Base-by-base conservation (phyloP, 2,329 filamentous ascomycete genomes). In the Neonectria sp. region DNA sequence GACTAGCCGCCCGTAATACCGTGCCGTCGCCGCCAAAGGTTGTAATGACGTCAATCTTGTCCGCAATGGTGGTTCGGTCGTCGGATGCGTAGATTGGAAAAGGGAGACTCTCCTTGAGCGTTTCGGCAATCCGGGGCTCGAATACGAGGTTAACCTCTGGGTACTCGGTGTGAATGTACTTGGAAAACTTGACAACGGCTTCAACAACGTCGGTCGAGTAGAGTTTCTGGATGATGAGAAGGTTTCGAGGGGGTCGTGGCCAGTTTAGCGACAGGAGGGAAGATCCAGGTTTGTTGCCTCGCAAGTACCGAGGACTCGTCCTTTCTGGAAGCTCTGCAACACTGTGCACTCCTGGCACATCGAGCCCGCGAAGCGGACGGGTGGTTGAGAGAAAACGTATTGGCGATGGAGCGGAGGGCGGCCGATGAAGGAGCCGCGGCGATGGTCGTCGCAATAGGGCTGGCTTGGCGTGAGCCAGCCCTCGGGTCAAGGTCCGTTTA, bases 21-120 rank as follows among this genome's bases (percentile, higher is more conserved):
- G 80, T 82, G 9, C 80, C 80, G 17, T 99, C 96, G 48, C 96
- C 96, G 60, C 96, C 96, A 56, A 99, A 90, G 0, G 96, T 98
- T 49, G 94, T 91, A 25, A 95, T 92, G 65, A 98, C 86, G 77
- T 99, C 96, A 66, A 97, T 92, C 82, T 96, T 97, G 65, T 90
- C 85, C 46, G 94, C 90, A 61, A 96, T 89, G 25, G 84, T 85
- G 35, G 84, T 74, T 1, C 86, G 79, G 45, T 83, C 82, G 60
- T 82, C 85, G 60, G 82, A 82, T 37, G 88, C 86, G 77, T 94
- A 95, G 46, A 97, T 87, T 6, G 95, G 93, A 70, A 95, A 95
- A 4, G 89, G 81, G 6, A 98, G 85, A 2, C 84, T 83, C 4
- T 89, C 84, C 78, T 97, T 93, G 35, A 98, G 84, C 67, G 91